Conservation (phyloP, 2,329 filamentous ascomycete genomes). For the Colletotrichum musicola region DNA sequence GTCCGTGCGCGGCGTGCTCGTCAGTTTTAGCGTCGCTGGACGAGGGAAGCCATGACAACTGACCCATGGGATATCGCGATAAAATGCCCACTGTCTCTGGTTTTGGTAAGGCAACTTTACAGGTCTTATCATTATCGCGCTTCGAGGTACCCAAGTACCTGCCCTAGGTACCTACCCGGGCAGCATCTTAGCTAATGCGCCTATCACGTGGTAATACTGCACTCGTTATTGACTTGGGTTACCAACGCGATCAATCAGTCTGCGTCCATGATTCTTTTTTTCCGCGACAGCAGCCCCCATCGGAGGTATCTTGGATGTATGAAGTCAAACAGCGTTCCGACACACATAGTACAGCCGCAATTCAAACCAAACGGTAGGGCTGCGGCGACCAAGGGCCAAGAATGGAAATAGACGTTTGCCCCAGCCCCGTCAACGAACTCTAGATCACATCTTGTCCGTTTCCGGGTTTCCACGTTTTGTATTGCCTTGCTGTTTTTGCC, state of each 20-base stretch:
- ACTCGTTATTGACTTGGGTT: no score
- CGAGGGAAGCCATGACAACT: slow-evolving; percentile 1
- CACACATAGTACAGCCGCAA: background rate
- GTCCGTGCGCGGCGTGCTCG: slow-evolving; percentile 35
- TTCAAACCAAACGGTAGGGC: slow-evolving; percentile 2
- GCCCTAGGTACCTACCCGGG: background rate
- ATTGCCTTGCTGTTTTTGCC: slow-evolving; percentile 23
- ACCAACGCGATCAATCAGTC: background rate
- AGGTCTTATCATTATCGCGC: background rate
- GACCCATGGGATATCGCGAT: background rate
- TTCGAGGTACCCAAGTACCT: background rate
- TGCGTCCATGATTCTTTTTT: slow-evolving; percentile 12
- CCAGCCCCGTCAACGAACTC: slow-evolving; percentile 9
- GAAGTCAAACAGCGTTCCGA: background rate
- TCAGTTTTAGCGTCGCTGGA: slow-evolving; percentile 30
- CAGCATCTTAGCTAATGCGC: background rate
- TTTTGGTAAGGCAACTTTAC: no score
- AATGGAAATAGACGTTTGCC: slow-evolving; percentile 2
- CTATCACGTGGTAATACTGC: background rate
- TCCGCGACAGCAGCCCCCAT: slow-evolving; percentile 12
- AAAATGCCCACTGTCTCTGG: background rate
- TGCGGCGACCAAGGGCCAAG: background rate
- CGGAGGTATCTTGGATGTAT: slow-evolving; percentile 14
- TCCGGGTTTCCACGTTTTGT: slow-evolving; percentile 14
- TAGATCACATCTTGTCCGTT: slow-evolving; percentile 16